Evolutionary conservation across 257 asterid genomes (phyloP).

Genomic region (Verbena officinalis): DNA sequence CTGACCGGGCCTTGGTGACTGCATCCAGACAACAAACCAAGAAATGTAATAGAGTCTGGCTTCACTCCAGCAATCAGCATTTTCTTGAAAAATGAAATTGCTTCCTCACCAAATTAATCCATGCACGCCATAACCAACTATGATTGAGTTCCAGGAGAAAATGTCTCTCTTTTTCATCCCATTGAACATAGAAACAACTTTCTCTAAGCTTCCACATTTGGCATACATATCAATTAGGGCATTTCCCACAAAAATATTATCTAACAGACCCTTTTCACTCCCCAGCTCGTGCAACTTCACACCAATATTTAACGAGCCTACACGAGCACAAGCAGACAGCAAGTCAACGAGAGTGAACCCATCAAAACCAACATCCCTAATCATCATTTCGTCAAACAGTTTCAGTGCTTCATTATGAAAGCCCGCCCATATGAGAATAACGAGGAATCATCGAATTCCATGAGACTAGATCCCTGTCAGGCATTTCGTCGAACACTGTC

Average conservation of each 20-base stretch:
- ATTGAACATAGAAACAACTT: constrained; percentile 27
- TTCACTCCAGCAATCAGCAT: constrained; percentile 34
- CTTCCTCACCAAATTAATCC: constrained; percentile 33
- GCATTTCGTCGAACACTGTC: constrained; percentile 39
- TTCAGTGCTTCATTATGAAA: constrained; percentile 30
- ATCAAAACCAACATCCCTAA: constrained; percentile 19
- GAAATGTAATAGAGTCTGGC: constrained; percentile 33
- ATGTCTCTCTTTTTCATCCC: constrained; percentile 32
- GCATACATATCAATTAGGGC: constrained; percentile 40
- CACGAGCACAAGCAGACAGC: constrained; percentile 40
- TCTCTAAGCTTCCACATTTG: constrained; percentile 33
- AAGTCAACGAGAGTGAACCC: constrained; percentile 38
- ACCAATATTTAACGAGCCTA: constrained; percentile 31
- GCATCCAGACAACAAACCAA: constrained; percentile 36
- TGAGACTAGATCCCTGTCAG: constrained; percentile 25
- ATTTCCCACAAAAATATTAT: constrained; percentile 34
- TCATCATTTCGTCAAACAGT: constrained; percentile 35
- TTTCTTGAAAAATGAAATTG: constrained; percentile 32
- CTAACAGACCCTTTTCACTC: constrained; percentile 20
- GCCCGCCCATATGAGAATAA: constrained; percentile 34
- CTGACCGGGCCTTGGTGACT: constrained; percentile 38
- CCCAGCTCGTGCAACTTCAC: constrained; percentile 34
- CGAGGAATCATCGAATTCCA: constrained; percentile 41
- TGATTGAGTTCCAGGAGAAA: constrained; percentile 38
- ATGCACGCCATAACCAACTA: constrained; percentile 33